phyloP scores from a whole-genome alignment of 2,329 filamentous ascomycete species.

The Ceratocystis smalleyi region DNA sequence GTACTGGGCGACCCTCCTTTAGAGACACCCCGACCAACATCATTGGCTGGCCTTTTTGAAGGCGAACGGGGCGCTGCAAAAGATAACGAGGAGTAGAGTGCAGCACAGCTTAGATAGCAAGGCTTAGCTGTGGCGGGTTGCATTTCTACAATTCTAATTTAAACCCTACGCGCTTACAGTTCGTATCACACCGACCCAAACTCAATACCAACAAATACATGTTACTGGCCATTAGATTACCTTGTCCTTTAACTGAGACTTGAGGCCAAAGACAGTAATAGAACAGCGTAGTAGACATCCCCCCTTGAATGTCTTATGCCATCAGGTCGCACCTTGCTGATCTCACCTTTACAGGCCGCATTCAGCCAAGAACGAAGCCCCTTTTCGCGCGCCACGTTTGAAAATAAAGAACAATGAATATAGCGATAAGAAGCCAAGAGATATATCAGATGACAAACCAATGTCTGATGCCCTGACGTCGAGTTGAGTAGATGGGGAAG shows the following conservation, averaged over 20 bases:
- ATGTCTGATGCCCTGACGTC: neutral
- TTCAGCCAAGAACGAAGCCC: neutral
- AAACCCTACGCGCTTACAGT: constrained; percentile 17
- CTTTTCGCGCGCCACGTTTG: neutral
- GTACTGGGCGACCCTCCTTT: too few relatives aligned
- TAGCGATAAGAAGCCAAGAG: neutral
- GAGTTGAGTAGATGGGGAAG: neutral
- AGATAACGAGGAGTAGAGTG: too few relatives aligned
- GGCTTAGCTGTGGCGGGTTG: too few relatives aligned
- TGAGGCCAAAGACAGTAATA: neutral
- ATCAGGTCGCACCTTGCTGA: neutral
- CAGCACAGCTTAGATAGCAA: too few relatives aligned
- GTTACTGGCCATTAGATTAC: neutral
- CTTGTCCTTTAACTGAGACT: neutral
- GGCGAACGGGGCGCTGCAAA: too few relatives aligned
- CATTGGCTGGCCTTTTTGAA: too few relatives aligned
- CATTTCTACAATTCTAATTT: neutral
- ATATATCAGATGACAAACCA: neutral
- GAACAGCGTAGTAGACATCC: neutral
- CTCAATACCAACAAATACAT: neutral
- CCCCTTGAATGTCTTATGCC: neutral
- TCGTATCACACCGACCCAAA: constrained; percentile 6
- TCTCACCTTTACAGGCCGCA: neutral
- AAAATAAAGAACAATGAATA: neutral
- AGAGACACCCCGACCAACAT: too few relatives aligned